A percentile compares a stretch with the other conserved stretches of the same genome.
These are phyloP conservation scores for Endothia cerciana DNA, from an alignment of 2,329 filamentous ascomycete genomes.

Conservation along the genomic window DNA sequence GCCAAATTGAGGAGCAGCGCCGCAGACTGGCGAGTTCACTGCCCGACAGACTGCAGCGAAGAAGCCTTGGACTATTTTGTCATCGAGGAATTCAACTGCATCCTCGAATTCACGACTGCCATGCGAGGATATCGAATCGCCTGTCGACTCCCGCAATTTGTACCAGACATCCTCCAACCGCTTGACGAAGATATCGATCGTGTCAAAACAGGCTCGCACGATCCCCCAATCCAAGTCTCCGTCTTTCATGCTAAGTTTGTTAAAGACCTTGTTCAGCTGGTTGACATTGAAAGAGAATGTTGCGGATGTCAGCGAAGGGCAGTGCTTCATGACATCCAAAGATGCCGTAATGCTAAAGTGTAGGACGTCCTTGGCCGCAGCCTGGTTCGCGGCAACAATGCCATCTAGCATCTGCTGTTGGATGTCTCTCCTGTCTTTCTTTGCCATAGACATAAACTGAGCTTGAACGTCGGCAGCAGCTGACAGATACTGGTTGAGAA, in stretches of 20 bases:
- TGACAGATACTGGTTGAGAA: slow-evolving; percentile 61
- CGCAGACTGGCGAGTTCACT: slow-evolving; percentile 6
- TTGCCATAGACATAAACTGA: slow-evolving; percentile 55
- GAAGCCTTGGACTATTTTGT: slow-evolving; percentile 22
- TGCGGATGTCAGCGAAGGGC: slow-evolving; percentile 50
- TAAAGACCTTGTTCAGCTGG: slow-evolving; percentile 57
- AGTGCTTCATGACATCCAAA: slow-evolving; percentile 53
- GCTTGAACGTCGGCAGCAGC: slow-evolving; percentile 60
- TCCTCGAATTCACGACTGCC: slow-evolving; percentile 50
- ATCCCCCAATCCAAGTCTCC: slow-evolving; percentile 53
- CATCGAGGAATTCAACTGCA: slow-evolving; percentile 40
- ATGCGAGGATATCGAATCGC: slow-evolving; percentile 34
- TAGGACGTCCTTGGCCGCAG: slow-evolving; percentile 57
- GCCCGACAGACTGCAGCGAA: slow-evolving; percentile 22
- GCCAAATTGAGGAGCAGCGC: neutral
- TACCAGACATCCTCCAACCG: slow-evolving; percentile 47
- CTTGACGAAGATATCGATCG: slow-evolving; percentile 51
- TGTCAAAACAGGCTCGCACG: slow-evolving; percentile 49
- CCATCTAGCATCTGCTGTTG: slow-evolving; percentile 50
- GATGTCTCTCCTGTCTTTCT: slow-evolving; percentile 47
- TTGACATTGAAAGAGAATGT: slow-evolving; percentile 54
- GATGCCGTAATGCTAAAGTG: slow-evolving; percentile 53
- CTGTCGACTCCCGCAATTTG: slow-evolving; percentile 42
- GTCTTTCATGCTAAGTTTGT: slow-evolving; percentile 48
- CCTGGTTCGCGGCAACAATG: slow-evolving; percentile 57